Evolutionary conservation across 2,329 filamentous ascomycete species (phyloP), one percentile per base, ranked within the genome.

Genomic region (Pseudocercospora eumusae): DNA sequence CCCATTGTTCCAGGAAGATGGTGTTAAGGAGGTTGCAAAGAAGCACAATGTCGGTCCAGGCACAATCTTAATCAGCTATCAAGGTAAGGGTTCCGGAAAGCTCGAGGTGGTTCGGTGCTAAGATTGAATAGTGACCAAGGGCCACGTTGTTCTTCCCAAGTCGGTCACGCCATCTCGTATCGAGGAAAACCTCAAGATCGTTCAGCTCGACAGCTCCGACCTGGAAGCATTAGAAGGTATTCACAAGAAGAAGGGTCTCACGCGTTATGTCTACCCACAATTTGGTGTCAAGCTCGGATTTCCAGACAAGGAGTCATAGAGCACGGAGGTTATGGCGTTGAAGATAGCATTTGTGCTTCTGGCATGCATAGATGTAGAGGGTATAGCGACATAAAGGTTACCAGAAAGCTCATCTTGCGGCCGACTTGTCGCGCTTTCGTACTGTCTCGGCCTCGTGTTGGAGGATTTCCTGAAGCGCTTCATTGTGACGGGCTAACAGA

Each of bases 401-500:
- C 20, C 18, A 18, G 21, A 31, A 25, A 45, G 10, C 54, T 63
- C 56, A 59, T 52, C 52, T 47, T 33, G 52, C 45, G 11, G 31
- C 33, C 23, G 61, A 56, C 31, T 33, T 62, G 36, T 68, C 60
- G 64, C 54, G 55, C 59, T 60, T 67, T 47, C 68, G 69, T 15
- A 77, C 70, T 5, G 69, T 78, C 59, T 92, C 88, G 27, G 92
- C 80, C 69, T 87, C 87, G 56, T 85, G 82, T 74, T 84, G 84
- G 73, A 99, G 83, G 33, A 98, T 86, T 15, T 83, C 83, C 68
- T 93, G 87, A 20, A 99, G 78, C 18, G 92, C 92, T 60, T 93
- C 90, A 70, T 98, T 99, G 62, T 93, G 87, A 64, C 95, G 83
- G 25, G 91, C 88, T 28, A 99, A 84, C 7, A 99, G 84, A 70